Conservation (phyloP, 2,329 filamentous ascomycete species). For the Phaeosphaeria sp. region DNA sequence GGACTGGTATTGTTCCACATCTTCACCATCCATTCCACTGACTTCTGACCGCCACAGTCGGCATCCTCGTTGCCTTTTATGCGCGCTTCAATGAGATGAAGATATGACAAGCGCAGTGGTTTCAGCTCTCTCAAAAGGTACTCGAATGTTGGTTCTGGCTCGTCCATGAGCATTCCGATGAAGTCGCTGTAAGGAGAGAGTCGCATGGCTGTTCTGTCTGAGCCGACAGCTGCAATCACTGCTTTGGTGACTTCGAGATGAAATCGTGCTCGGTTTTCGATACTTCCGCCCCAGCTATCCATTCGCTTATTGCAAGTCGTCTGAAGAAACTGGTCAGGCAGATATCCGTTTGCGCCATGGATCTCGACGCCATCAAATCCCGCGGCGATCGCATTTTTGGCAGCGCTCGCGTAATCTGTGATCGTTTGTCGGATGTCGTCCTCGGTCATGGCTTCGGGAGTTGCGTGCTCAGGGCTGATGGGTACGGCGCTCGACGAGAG, state of each 20-base stretch:
- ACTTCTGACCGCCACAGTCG: conserved; percentile 16
- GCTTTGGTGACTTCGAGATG: conserved; percentile 60
- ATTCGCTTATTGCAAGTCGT: conserved; percentile 61
- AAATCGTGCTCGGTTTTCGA: conserved; percentile 60
- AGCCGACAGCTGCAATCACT: conserved; percentile 58
- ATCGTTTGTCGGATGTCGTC: conserved; percentile 44
- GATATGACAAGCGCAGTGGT: conserved; percentile 57
- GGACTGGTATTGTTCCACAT: conserved; percentile 18
- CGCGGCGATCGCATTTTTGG: conserved; percentile 54
- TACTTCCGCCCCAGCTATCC: conserved; percentile 54
- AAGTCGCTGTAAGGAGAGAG: conserved; percentile 66
- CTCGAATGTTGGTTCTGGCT: conserved; percentile 68
- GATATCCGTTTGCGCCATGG: conserved; percentile 67
- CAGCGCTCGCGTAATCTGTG: conserved; percentile 46
- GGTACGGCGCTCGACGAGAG: conserved; percentile 42
- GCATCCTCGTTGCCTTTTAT: conserved; percentile 53
- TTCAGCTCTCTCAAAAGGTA: conserved; percentile 61
- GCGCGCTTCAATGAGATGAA: conserved; percentile 62
- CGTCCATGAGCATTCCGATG: conserved; percentile 67
- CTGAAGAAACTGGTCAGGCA: conserved; percentile 70
- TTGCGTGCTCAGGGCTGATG: conserved; percentile 23
- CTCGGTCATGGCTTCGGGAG: conserved; percentile 42
- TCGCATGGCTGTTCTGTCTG: conserved; percentile 63
- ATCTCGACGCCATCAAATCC: conserved; percentile 67
- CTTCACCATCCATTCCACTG: conserved; percentile 26